Conservation (phyloP, 305 asterid genomes). For the Fraxinus floribunda region DNA sequence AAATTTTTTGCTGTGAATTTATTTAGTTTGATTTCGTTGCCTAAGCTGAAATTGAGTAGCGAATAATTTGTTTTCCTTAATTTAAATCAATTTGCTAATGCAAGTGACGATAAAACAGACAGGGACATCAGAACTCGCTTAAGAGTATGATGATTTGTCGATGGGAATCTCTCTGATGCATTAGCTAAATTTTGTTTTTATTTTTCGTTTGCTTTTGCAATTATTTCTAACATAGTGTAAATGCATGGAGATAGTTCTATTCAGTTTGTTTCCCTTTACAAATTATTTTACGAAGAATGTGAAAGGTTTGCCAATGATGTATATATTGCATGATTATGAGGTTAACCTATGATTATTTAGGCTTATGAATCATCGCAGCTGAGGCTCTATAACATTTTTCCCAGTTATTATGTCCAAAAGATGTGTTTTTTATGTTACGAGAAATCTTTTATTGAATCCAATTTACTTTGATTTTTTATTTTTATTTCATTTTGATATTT, state of each 20-base stretch:
- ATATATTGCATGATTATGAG: neutral
- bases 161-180: constrained; percentile 73
- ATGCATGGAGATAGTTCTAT: neutral
- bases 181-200: neutral
- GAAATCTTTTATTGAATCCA: neutral
- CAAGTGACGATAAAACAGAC: constrained; percentile 59
- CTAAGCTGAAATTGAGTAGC: neutral
- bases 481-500: neutral
- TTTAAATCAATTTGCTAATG: constrained; percentile 7
- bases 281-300: neutral
- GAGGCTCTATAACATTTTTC: neutral
- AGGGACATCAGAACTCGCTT: constrained; percentile 61
- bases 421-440: neutral
- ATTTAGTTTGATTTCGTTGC: neutral
- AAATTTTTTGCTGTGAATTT: neutral
- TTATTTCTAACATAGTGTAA: neutral
- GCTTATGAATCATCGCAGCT: constrained; percentile 4
- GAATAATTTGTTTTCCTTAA: neutral
- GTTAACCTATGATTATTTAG: neutral
- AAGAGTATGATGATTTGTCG: constrained; percentile 46
- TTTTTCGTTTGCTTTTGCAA: neutral
- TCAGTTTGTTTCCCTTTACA: neutral
- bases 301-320: neutral
- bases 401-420: neutral
- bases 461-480: neutral